Evolutionary conservation across 139 green algal genomes (phyloP).

Genomic region (Chlamydomonas urium): DNA sequence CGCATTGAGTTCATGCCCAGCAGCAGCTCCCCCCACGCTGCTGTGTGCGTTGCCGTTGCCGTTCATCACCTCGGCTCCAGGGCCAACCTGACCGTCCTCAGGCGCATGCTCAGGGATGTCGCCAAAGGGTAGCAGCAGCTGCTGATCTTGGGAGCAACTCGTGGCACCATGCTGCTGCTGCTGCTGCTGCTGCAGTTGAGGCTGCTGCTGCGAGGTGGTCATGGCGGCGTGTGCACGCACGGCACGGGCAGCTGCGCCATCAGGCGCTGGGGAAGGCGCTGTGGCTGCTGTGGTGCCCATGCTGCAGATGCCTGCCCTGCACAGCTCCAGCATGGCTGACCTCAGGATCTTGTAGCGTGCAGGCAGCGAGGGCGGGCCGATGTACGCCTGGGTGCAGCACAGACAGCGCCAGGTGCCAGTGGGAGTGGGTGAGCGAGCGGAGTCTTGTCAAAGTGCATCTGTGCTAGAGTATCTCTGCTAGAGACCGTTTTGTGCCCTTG

Average conservation of each 20-base stretch:
- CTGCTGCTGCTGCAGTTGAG: not conserved
- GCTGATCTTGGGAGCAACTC: no score
- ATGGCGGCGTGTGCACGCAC: not conserved
- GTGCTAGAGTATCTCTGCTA: no score
- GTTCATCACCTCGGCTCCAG: no score
- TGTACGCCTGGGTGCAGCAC: constrained; percentile 61
- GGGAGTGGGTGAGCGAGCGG: no score
- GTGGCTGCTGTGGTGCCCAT: not conserved
- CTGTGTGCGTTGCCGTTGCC: no score
- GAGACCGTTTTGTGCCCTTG: no score
- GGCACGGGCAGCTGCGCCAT: not conserved
- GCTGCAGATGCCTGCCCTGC: constrained; percentile 38
- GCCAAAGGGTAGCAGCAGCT: not conserved
- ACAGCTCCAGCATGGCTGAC: constrained; percentile 60
- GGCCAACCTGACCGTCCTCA: not conserved
- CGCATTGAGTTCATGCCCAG: not conserved
- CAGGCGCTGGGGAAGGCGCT: not conserved
- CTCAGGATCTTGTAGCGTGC: constrained; percentile 77
- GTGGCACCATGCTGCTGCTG: not conserved
- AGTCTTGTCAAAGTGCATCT: no score
- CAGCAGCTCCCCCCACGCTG: not conserved
- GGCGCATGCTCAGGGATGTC: not conserved
- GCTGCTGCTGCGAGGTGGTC: not conserved
- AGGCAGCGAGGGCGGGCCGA: constrained; percentile 64
- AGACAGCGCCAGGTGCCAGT: not conserved